These are phyloP conservation scores for Avicennia marina DNA, from an alignment of 257 asterid genomes.

Conservation along the genomic window DNA sequence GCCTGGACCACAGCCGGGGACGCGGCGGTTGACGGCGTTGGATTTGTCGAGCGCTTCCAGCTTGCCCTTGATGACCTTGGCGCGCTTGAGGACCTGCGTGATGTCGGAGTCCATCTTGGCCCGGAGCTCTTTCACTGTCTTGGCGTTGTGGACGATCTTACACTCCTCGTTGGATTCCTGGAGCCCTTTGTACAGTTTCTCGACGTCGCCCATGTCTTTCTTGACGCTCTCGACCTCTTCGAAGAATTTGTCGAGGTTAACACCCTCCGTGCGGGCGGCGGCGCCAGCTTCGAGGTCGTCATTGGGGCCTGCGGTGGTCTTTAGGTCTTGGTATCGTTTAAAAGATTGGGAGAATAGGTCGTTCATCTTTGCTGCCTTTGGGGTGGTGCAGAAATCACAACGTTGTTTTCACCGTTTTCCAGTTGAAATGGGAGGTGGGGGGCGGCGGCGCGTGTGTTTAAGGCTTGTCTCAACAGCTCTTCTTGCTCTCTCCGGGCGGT, in stretches of 20 bases:
- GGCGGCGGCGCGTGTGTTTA: slow-evolving; percentile 9
- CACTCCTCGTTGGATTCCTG: slow-evolving; percentile 45
- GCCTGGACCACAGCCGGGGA: slow-evolving; percentile 60
- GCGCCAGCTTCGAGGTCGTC: slow-evolving; percentile 43
- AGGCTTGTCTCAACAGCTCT: slow-evolving; percentile 25
- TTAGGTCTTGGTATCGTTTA: slow-evolving; percentile 28
- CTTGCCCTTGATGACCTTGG: slow-evolving; percentile 39
- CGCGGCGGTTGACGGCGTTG: slow-evolving; percentile 36
- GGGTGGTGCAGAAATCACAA: neutral
- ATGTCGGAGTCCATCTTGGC: slow-evolving; percentile 48
- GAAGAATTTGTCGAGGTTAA: slow-evolving; percentile 44
- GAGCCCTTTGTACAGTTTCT: slow-evolving; percentile 41
- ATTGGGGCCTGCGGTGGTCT: slow-evolving; percentile 10
- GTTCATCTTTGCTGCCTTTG: slow-evolving; percentile 38
- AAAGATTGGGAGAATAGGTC: slow-evolving; percentile 54
- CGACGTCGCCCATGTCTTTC: slow-evolving; percentile 43
- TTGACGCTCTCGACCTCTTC: slow-evolving; percentile 46
- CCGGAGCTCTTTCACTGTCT: slow-evolving; percentile 46
- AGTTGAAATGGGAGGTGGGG: neutral
- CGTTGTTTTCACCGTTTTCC: neutral
- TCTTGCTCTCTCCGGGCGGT: slow-evolving; percentile 35
- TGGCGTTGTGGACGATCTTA: slow-evolving; percentile 47
- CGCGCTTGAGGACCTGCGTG: slow-evolving; percentile 41
- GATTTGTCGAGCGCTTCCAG: slow-evolving; percentile 45
- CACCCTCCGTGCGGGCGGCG: slow-evolving; percentile 32